These are phyloP conservation scores for Heritiera littoralis DNA, from an alignment of 345 rosid genomes.

Conservation along the genomic window DNA sequence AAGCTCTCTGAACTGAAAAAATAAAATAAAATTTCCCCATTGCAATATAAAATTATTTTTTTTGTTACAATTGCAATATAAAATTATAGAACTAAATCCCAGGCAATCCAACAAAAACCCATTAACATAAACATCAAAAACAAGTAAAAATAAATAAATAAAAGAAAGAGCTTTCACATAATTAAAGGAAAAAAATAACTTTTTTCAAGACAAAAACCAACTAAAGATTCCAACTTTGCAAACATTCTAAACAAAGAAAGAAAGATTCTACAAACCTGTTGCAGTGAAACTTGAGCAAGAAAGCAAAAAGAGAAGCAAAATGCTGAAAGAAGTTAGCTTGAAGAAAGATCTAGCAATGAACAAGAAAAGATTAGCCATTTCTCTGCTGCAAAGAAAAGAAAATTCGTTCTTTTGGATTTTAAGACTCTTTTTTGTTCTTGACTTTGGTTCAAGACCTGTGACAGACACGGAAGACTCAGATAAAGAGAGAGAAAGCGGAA, in stretches of 20 bases:
- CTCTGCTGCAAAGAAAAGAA: neutral
- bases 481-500: slow-evolving; percentile 12
- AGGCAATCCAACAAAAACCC: neutral
- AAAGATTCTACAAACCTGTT: slow-evolving; percentile 47
- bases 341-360: slow-evolving; percentile 32
- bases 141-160: neutral
- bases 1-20: neutral
- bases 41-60: neutral
- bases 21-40: neutral
- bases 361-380: slow-evolving; percentile 40
- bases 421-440: slow-evolving; percentile 5
- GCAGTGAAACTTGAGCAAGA: slow-evolving; percentile 44
- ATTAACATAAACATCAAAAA: slow-evolving; percentile 13
- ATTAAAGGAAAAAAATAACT: neutral
- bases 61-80: neutral
- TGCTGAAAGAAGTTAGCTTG: slow-evolving; percentile 17
- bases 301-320: slow-evolving; percentile 44
- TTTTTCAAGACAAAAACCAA: slow-evolving; percentile 17
- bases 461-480: slow-evolving; percentile 14
- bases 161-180: neutral
- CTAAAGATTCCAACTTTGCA: slow-evolving; percentile 11
- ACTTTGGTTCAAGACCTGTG: neutral
- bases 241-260: neutral
- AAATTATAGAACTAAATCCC: neutral
- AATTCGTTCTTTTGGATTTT: slow-evolving; percentile 17